Evolutionary conservation across 176 grass and related monocot species (phyloP).

Genomic region (Panicum miliaceum): DNA sequence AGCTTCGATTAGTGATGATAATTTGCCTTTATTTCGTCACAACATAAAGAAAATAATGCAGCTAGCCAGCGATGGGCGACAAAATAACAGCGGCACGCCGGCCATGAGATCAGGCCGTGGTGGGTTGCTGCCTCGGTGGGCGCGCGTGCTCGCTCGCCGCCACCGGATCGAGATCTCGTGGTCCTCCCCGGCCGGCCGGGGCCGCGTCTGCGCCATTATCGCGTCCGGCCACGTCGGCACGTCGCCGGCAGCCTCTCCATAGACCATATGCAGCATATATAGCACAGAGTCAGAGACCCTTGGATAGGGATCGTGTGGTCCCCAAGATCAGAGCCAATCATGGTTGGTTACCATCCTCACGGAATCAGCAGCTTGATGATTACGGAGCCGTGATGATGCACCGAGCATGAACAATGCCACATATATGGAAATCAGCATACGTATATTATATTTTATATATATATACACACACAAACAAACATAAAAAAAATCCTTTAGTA

Average conservation of each 20-base stretch:
- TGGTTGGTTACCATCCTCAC: neutral
- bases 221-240: neutral
- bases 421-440: neutral
- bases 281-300: too few relatives aligned
- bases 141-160: neutral
- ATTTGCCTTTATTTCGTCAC: too few relatives aligned
- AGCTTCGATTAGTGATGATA: neutral
- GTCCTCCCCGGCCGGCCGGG: neutral
- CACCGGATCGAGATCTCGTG: slow-evolving; percentile 37
- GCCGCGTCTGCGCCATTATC: slow-evolving; percentile 15
- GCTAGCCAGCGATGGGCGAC: too few relatives aligned
- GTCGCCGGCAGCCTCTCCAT: too few relatives aligned
- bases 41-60: too few relatives aligned
- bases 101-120: too few relatives aligned
- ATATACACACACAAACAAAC: too few relatives aligned
- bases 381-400: neutral
- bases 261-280: too few relatives aligned
- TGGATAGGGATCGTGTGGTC: slow-evolving; percentile 40
- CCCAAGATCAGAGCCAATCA: slow-evolving; percentile 2
- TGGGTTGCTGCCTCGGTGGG: too few relatives aligned
- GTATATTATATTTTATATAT: too few relatives aligned
- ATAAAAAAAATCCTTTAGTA: too few relatives aligned
- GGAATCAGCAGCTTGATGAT: neutral
- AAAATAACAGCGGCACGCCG: neutral
- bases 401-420: slow-evolving; percentile 5